A percentile compares a stretch with the other conserved stretches of the same genome.
Conservation (phyloP, 2,329 filamentous ascomycete species). For the Botrytis sinoallii region DNA sequence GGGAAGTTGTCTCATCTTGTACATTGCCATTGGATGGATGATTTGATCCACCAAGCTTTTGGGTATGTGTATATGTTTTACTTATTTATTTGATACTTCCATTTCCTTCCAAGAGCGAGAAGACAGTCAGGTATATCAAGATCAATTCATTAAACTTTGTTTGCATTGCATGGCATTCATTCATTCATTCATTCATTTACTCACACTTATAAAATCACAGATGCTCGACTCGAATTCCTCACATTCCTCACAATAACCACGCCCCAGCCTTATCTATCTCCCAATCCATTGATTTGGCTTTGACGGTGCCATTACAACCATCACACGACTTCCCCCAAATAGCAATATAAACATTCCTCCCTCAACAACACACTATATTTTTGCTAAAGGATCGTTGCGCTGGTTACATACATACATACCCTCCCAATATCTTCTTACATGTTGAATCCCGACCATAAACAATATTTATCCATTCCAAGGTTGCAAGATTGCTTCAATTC, state of each 20-base stretch:
- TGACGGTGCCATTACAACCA: neutral
- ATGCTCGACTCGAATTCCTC: neutral
- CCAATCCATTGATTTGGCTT: neutral
- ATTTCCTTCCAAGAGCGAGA: neutral
- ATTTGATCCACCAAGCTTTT: neutral
- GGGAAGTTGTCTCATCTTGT: neutral
- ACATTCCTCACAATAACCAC: neutral
- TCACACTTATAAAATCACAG: neutral
- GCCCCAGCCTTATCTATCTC: neutral
- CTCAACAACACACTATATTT: neutral
- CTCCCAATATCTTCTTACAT: slow-evolving; percentile 1
- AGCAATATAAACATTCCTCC: neutral
- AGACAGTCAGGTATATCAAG: neutral
- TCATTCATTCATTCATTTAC: neutral
- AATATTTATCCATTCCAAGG: neutral
- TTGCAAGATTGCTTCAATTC: slow-evolving; percentile 19
- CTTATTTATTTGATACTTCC: neutral
- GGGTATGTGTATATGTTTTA: neutral
- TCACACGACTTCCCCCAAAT: neutral
- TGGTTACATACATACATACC: neutral
- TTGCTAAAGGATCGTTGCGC: neutral
- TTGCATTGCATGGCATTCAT: neutral
- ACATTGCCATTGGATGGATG: neutral
- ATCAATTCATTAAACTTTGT: neutral
- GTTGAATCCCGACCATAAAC: slow-evolving; percentile 4